Evolutionary conservation across 1,284 basidiomycete species (phyloP).

Genomic region (Leccinum fallax): DNA sequence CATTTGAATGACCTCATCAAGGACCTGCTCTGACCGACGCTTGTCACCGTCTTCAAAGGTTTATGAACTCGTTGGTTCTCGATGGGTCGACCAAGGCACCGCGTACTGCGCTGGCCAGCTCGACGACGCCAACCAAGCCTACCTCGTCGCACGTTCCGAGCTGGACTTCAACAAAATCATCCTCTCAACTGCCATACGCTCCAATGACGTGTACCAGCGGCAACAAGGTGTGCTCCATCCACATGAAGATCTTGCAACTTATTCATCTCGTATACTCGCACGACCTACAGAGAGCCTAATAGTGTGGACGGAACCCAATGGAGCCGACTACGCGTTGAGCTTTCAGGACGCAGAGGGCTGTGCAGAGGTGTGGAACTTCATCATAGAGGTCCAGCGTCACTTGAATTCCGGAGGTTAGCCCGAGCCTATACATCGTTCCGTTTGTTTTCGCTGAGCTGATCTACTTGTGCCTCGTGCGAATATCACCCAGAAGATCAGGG

Average conservation of each 20-base stretch:
- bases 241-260: slow-evolving; percentile 1
- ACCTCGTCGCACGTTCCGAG: slow-evolving; percentile 85
- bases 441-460: slow-evolving; percentile 13
- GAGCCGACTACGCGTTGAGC: slow-evolving; percentile 93
- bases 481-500: slow-evolving; percentile 46
- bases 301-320: slow-evolving; percentile 97
- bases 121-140: slow-evolving; percentile 75
- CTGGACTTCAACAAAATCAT: slow-evolving; percentile 69
- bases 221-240: slow-evolving; percentile 75
- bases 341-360: slow-evolving; percentile 98
- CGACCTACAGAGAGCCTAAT: slow-evolving; percentile 84
- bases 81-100: slow-evolving; percentile 93
- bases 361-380: slow-evolving; percentile 96
- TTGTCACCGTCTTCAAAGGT: slow-evolving; percentile 57
- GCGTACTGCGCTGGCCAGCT: slow-evolving; percentile 92
- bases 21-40: slow-evolving; percentile 33
- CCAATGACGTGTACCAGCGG: slow-evolving; percentile 86
- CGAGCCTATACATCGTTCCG: slow-evolving; percentile 10
- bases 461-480: slow-evolving; percentile 18
- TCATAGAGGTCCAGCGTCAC: slow-evolving; percentile 91
- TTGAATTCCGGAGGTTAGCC: slow-evolving; percentile 63
- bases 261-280: slow-evolving; percentile 15
- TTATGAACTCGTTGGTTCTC: slow-evolving; percentile 86
- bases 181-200: slow-evolving; percentile 73
- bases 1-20: slow-evolving; percentile 38